Conservation (phyloP, 345 rosid species). For the Aquilaria yunnanensis region DNA sequence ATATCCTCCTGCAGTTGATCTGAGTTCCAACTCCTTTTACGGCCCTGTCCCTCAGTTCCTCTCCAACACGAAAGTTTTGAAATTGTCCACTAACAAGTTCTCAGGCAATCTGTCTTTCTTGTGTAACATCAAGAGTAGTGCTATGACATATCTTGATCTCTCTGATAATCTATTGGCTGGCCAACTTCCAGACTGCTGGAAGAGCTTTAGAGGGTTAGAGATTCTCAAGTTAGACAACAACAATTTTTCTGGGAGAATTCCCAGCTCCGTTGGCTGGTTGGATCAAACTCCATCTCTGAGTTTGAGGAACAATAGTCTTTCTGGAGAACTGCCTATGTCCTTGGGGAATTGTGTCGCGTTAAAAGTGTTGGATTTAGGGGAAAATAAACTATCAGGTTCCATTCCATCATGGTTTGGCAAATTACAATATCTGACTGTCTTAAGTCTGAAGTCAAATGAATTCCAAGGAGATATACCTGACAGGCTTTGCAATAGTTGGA, state of each 20-base stretch:
- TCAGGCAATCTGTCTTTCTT: neutral
- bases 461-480: conserved; percentile 10
- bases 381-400: conserved; percentile 16
- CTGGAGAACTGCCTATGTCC: conserved; percentile 12
- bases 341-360: neutral
- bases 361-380: conserved; percentile 15
- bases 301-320: conserved; percentile 1
- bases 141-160: conserved; percentile 1
- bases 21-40: conserved; percentile 8
- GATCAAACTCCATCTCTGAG: neutral
- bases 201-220: neutral
- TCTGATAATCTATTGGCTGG: conserved; percentile 3
- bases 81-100: conserved; percentile 7
- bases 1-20: neutral
- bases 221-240: conserved; percentile 1
- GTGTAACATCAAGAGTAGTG: neutral
- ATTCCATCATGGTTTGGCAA: conserved; percentile 22
- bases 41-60: conserved; percentile 3
- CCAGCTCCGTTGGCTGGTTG: neutral
- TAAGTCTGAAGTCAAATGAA: conserved; percentile 15
- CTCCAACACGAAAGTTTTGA: neutral
- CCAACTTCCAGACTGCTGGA: conserved; percentile 4
- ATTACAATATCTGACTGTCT: conserved; percentile 7
- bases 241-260: conserved; percentile 2
- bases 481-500: neutral